phyloP scores from a whole-genome alignment of 257 asterid species.

The Gentiana straminea region DNA sequence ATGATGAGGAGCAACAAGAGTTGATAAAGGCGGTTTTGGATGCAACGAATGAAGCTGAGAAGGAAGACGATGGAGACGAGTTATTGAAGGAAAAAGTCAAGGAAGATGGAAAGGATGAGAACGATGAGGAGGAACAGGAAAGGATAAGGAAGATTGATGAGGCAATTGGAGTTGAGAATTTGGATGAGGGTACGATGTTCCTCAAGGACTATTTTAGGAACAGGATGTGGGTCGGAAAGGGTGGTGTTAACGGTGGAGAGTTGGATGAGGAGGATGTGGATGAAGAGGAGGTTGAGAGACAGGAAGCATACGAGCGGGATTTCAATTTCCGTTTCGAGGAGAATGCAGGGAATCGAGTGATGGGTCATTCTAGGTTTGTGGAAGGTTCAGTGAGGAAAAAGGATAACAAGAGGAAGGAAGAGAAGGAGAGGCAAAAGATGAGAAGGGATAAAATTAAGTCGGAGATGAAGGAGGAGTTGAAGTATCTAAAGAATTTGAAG shows the following conservation, averaged over 20 bases:
- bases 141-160: constrained; percentile 41
- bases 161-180: constrained; percentile 52
- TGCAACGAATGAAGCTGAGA: constrained; percentile 29
- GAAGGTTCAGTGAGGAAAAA: constrained; percentile 89
- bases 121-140: constrained; percentile 21
- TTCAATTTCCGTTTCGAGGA: constrained; percentile 73
- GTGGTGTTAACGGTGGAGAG: constrained; percentile 18
- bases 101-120: constrained; percentile 22
- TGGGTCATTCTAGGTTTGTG: constrained; percentile 59
- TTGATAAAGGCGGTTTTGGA: constrained; percentile 35
- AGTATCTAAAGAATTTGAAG: constrained; percentile 76
- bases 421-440: constrained; percentile 85
- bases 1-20: constrained; percentile 63
- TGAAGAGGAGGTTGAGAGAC: constrained; percentile 46
- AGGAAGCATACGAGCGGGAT: constrained; percentile 62
- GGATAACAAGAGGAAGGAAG: constrained; percentile 49
- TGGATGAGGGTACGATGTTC: constrained; percentile 42
- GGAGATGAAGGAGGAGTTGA: constrained; percentile 69
- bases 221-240: constrained; percentile 40
- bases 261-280: constrained; percentile 22
- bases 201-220: constrained; percentile 53
- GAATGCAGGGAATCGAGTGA: constrained; percentile 67
- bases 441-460: constrained; percentile 52
- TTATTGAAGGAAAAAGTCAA: constrained; percentile 39
- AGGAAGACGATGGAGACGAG: constrained; percentile 37